A percentile compares a stretch with the other conserved stretches of the same genome.
Conservation (phyloP, 768 basidiomycete species). For the Macrolepiota albuminosa region DNA sequence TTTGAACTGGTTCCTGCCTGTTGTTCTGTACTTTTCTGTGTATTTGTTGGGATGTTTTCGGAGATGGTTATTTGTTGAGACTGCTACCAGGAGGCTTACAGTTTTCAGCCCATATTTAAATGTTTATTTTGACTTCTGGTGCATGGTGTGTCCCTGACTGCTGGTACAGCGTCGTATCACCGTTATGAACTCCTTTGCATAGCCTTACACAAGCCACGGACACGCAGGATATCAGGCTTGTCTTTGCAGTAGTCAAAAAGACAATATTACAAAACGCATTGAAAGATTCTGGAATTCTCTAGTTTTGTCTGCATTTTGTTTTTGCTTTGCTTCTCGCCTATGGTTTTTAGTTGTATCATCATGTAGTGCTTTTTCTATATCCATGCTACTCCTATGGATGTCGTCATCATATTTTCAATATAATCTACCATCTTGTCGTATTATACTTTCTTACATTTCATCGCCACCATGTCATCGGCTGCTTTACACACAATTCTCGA, state of each 20-base stretch:
- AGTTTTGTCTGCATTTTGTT: not conserved
- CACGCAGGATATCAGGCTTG: constrained; percentile 12
- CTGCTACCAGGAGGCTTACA: too few relatives aligned
- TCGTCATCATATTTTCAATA: not conserved
- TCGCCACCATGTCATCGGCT: not conserved
- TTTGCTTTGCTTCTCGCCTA: not conserved
- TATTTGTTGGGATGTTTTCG: too few relatives aligned
- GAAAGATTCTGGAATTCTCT: constrained; percentile 14
- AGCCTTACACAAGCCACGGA: constrained; percentile 18
- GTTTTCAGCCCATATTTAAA: too few relatives aligned
- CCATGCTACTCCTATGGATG: not conserved
- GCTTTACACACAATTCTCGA: not conserved
- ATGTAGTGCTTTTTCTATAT: not conserved
- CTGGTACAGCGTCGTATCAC: too few relatives aligned
- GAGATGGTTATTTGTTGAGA: too few relatives aligned
- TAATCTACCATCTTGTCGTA: not conserved
- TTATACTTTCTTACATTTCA: not conserved
- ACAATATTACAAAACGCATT: constrained; percentile 15
- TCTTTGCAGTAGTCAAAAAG: constrained; percentile 15
- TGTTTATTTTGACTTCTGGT: too few relatives aligned
- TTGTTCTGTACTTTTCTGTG: too few relatives aligned
- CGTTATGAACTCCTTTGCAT: too few relatives aligned
- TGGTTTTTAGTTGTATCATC: not conserved
- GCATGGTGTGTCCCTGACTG: too few relatives aligned
- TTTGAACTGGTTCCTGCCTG: too few relatives aligned